These are phyloP conservation scores for Starmerella vaccinii DNA, from an alignment of 805 yeast genomes.

Conservation along the genomic window DNA sequence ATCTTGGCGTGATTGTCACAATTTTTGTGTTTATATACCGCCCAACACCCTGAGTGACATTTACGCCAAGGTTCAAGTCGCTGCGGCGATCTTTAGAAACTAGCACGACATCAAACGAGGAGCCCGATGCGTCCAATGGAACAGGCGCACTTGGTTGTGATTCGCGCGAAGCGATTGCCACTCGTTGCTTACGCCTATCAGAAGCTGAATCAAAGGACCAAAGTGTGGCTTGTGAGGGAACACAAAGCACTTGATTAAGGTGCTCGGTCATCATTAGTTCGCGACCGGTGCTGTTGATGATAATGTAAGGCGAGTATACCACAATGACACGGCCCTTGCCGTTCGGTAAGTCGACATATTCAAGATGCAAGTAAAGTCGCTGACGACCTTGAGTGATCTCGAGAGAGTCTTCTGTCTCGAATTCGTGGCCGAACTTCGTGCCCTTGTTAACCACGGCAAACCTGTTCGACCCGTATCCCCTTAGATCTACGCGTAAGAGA, in stretches of 20 bases:
- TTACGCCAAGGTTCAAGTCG: conserved; percentile 67
- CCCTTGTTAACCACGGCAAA: conserved; percentile 51
- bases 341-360: conserved; percentile 39
- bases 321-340: conserved; percentile 23
- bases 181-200: conserved; percentile 54
- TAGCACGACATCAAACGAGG: conserved; percentile 48
- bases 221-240: conserved; percentile 47
- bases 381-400: conserved; percentile 52
- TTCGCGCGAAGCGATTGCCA: conserved; percentile 38
- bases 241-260: conserved; percentile 43
- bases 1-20: conserved; percentile 74
- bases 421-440: conserved; percentile 36
- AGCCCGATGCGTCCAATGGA: conserved; percentile 86
- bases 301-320: conserved; percentile 74
- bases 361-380: conserved; percentile 49
- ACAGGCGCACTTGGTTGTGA: conserved; percentile 63
- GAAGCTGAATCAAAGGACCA: conserved; percentile 66
- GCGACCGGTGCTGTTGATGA: conserved; percentile 70
- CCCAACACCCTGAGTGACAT: conserved; percentile 66
- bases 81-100: conserved; percentile 28
- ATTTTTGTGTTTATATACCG: conserved; percentile 67
- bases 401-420: conserved; percentile 41
- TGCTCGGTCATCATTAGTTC: conserved; percentile 49
- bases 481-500: conserved; percentile 50
- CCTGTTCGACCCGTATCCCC: conserved; percentile 55